Conservation (phyloP, 176 grass and related monocot genomes). For the Thinopyrum elongatum region DNA sequence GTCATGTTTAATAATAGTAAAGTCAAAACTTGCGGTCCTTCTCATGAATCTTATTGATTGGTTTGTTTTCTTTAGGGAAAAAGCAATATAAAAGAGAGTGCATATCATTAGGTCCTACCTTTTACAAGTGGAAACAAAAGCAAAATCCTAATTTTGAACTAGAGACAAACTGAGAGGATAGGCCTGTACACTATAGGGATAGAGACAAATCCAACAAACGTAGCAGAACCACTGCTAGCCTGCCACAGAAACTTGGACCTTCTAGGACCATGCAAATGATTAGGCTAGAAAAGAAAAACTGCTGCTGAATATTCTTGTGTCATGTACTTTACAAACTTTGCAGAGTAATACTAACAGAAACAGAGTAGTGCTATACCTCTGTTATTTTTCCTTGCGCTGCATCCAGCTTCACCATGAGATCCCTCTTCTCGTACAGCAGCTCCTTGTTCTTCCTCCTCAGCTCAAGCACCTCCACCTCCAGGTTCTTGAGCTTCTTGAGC, state of each 20-base stretch:
- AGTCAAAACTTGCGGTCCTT: not conserved
- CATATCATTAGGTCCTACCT: not conserved
- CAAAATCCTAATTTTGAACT: not conserved
- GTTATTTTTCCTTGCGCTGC: conserved; percentile 75
- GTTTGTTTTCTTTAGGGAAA: not conserved
- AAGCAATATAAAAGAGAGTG: not conserved
- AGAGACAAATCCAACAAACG: conserved; percentile 29
- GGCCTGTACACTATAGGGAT: not conserved
- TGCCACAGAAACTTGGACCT: not conserved
- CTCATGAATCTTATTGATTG: conserved; percentile 7
- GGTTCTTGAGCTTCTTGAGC: conserved; percentile 73
- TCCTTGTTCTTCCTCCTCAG: conserved; percentile 92
- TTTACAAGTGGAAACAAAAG: conserved; percentile 16
- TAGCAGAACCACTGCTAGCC: conserved; percentile 11
- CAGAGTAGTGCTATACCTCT: conserved; percentile 49
- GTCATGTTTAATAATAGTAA: not conserved
- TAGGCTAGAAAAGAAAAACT: not conserved
- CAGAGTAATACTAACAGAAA: conserved; percentile 1
- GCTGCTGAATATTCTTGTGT: not conserved
- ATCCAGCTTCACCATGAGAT: conserved; percentile 81
- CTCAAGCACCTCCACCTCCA: conserved; percentile 86
- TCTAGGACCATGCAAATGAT: conserved; percentile 4
- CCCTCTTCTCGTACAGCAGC: conserved; percentile 88
- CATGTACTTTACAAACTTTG: not conserved
- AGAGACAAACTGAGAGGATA: conserved; percentile 31